Evolutionary conservation across 108 stramenopile species (phyloP).

Genomic region (Cylindrotheca closterium): DNA sequence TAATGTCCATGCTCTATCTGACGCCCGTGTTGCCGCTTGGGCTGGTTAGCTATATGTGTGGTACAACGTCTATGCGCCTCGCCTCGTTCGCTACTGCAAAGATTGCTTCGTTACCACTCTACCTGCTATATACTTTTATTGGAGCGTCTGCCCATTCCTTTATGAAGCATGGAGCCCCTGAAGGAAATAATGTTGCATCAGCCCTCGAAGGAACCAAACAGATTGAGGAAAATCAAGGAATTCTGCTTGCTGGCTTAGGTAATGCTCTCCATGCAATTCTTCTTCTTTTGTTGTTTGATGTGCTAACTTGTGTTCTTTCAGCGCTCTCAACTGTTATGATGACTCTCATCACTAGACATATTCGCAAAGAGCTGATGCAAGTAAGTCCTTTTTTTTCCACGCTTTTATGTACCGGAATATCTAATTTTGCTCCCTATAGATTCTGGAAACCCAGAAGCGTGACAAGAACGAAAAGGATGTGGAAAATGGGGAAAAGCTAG

Average conservation of each 20-base stretch:
- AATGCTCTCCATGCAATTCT: too few relatives aligned
- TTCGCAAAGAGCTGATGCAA: slow-evolving; percentile 75
- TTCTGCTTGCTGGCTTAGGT: slow-evolving; percentile 61
- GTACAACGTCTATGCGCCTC: slow-evolving; percentile 77
- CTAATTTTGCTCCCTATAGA: slow-evolving; percentile 21
- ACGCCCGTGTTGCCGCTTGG: slow-evolving; percentile 79
- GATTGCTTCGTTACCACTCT: slow-evolving; percentile 71
- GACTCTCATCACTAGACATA: slow-evolving; percentile 59
- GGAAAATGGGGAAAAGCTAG: not conserved
- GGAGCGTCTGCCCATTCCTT: slow-evolving; percentile 74
- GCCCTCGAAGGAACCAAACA: slow-evolving; percentile 41
- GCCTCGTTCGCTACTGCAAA: slow-evolving; percentile 69
- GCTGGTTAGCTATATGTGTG: slow-evolving; percentile 79
- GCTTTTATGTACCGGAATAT: not conserved
- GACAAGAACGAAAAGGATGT: slow-evolving; percentile 38
- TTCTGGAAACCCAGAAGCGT: slow-evolving; percentile 70
- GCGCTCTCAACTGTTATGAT: slow-evolving; percentile 72
- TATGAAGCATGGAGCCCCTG: slow-evolving; percentile 24
- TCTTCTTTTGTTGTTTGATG: too few relatives aligned
- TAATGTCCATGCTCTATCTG: slow-evolving; percentile 83
- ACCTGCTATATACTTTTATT: slow-evolving; percentile 75
- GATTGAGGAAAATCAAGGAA: slow-evolving; percentile 56
- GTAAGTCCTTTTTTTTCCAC: slow-evolving; percentile 32
- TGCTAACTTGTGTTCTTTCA: too few relatives aligned
- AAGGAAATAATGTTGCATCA: slow-evolving; percentile 10